Evolutionary conservation across 495 filamentous ascomycete genomes (phyloP), one percentile per base, ranked within the genome.

Genomic region (Jackrogersella multiformis): DNA sequence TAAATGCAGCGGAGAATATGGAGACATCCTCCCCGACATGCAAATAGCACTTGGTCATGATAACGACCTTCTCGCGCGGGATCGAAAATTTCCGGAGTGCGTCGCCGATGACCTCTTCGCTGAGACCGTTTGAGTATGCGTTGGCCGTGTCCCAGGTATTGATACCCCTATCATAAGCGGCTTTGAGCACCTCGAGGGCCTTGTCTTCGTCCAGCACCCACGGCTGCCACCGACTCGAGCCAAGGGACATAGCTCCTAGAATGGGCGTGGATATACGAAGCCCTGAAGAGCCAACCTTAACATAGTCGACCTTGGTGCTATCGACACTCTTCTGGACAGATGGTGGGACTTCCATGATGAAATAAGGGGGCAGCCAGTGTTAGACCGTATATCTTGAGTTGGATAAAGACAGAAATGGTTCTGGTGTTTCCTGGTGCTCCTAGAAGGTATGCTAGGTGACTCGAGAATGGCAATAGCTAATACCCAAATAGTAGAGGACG

Each of bases 71-170:
- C 61, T 87, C 78, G 34, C 92, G 90, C 0, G 91, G 91, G 69
- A 95, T 93, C 44, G 85, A 79, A 79, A 86, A 93, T 66, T 89
- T 79, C 71, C 85, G 87, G 54, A 95, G 77, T 4, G 92, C 90
- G 75, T 93, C 94, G 73, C 86, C 90, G 62, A 94, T 82, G 67
- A 94, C 84, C 51, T 82, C 75, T 71, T 96, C 92, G 9, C 87
- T 90, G 3, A 73, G 71, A 18, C 92, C 92, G 69, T 93, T 86
- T 5, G 88, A 91, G 77, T 94, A 94, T 56, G 77, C 56, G 59
- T 84, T 81, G 35, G 79, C 88, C 7, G 90, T 92, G 66, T 92
- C 90, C 89, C 89, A 92, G 10, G 87, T 91, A 72, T 89, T 92
- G 64, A 93, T 79, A 0, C 90, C 90, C 13, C 78, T 73, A 56